These are phyloP conservation scores for Diaporthe vaccinii DNA, from an alignment of 2,329 filamentous ascomycete genomes.

Conservation along the genomic window DNA sequence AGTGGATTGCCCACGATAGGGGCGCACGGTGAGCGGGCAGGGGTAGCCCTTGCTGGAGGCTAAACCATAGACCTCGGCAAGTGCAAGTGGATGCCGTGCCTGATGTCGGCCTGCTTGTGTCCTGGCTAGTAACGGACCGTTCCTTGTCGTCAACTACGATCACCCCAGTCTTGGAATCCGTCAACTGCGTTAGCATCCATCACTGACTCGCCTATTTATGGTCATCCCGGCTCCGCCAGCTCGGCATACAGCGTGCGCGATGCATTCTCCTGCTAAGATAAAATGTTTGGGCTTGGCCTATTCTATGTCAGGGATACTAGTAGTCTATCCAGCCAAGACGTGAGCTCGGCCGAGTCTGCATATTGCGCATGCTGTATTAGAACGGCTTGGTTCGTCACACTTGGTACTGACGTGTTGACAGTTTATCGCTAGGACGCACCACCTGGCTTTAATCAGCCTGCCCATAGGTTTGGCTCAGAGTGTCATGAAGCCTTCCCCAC, in stretches of 20 bases:
- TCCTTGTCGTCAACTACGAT: not conserved
- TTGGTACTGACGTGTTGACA: not conserved
- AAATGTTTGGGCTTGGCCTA: not conserved
- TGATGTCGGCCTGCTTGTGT: not conserved
- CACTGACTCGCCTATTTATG: not conserved
- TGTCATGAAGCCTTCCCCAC: constrained; percentile 65
- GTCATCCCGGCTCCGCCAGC: too few relatives aligned
- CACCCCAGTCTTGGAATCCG: not conserved
- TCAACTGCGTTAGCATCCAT: not conserved
- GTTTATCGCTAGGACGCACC: not conserved
- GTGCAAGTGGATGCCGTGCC: not conserved
- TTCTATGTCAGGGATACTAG: not conserved
- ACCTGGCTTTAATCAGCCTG: constrained; percentile 16
- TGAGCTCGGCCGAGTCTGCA: not conserved
- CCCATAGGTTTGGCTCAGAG: constrained; percentile 53
- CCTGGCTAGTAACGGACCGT: not conserved
- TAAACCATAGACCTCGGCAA: too few relatives aligned
- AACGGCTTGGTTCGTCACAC: not conserved
- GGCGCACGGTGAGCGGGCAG: not conserved
- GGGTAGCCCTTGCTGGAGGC: not conserved
- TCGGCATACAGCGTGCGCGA: too few relatives aligned
- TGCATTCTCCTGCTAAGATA: not conserved
- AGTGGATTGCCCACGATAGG: too few relatives aligned
- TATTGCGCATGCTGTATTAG: not conserved
- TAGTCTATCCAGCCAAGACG: not conserved